phyloP scores from a whole-genome alignment of 208 protist genomes.

The Trypanosoma brucei region DNA sequence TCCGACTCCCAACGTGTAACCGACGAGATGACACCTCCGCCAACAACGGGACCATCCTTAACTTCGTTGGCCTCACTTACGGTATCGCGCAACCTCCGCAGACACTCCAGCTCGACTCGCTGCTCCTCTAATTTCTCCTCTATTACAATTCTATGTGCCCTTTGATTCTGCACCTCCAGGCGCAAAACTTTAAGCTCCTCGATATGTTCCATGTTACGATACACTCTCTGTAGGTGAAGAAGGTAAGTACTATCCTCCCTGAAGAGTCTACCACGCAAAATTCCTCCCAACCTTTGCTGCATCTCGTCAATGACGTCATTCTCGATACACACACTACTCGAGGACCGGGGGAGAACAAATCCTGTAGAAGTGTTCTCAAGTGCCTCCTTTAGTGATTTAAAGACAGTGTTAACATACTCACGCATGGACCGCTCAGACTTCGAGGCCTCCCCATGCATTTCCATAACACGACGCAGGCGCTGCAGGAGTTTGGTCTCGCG shows the following conservation, averaged over 20 bases:
- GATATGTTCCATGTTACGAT: constrained; percentile 43
- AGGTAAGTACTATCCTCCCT: constrained; percentile 75
- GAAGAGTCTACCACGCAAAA: constrained; percentile 59
- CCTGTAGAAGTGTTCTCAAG: constrained; percentile 55
- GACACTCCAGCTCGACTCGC: constrained; percentile 43
- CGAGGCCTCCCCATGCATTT: constrained; percentile 43
- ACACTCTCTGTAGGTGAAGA: constrained; percentile 57
- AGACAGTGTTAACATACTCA: constrained; percentile 44
- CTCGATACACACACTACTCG: constrained; percentile 39
- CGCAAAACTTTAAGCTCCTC: constrained; percentile 53
- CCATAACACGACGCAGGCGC: constrained; percentile 61
- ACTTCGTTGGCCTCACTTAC: not conserved
- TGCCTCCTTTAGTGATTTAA: constrained; percentile 59
- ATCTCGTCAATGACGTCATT: constrained; percentile 55
- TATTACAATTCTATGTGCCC: constrained; percentile 5
- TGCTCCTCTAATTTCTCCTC: constrained; percentile 30
- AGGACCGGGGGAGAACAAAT: constrained; percentile 73
- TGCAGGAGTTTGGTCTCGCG: constrained; percentile 75
- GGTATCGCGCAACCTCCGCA: constrained; percentile 22
- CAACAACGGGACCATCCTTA: not conserved
- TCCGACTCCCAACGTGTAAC: constrained; percentile 61
- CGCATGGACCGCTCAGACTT: constrained; percentile 35
- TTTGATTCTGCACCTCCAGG: constrained; percentile 19
- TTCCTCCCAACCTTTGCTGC: constrained; percentile 31
- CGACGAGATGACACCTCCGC: constrained; percentile 12